Conservation (phyloP, 768 basidiomycete species). For the Tulasnella sp. region DNA sequence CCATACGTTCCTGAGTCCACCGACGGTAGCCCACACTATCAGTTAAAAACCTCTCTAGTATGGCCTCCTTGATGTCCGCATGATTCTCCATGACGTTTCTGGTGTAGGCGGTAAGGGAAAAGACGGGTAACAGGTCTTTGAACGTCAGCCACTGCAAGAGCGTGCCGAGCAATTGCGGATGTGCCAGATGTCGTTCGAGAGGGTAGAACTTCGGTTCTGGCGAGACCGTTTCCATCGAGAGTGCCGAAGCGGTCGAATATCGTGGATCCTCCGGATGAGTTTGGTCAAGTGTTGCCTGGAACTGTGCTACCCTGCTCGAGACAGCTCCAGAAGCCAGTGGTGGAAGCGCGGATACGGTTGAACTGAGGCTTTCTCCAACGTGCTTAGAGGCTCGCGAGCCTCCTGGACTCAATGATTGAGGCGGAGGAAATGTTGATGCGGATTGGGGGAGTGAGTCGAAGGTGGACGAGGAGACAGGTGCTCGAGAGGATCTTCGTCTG, state of each 20-base stretch:
- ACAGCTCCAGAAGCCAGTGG: not conserved
- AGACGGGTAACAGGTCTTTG: slow-evolving; percentile 56
- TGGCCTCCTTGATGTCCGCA: slow-evolving; percentile 44
- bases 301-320: not conserved
- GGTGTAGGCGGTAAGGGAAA: slow-evolving; percentile 44
- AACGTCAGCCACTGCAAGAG: slow-evolving; percentile 58
- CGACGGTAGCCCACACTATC: slow-evolving; percentile 55
- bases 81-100: slow-evolving; percentile 39
- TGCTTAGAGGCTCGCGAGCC: too few species aligned
- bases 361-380: too few species aligned
- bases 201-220: slow-evolving; percentile 25
- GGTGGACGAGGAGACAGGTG: too few species aligned
- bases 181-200: slow-evolving; percentile 43
- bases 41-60: slow-evolving; percentile 55
- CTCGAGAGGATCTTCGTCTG: too few species aligned
- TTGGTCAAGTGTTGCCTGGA: not conserved
- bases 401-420: too few species aligned
- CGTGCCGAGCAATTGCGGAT: slow-evolving; percentile 39
- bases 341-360: not conserved
- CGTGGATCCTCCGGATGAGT: too few species aligned
- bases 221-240: not conserved
- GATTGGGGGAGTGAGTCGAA: too few species aligned
- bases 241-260: not conserved
- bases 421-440: too few species aligned
- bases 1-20: slow-evolving; percentile 36